Conservation (phyloP, 2,329 filamentous ascomycete genomes). For the Capronia coronata region DNA sequence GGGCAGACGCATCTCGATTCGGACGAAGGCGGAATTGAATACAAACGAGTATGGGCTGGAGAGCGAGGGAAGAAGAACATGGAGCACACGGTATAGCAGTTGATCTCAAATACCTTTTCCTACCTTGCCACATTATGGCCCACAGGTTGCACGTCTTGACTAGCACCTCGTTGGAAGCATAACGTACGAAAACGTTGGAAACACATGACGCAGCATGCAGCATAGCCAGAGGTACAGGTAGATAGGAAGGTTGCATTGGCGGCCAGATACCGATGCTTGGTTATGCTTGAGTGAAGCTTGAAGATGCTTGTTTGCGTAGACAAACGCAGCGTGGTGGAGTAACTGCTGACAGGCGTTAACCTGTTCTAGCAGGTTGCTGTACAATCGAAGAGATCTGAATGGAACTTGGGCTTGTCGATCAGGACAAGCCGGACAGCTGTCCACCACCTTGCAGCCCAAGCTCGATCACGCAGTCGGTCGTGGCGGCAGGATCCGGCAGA, state of each 20-base stretch:
- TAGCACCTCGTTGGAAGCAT: neutral
- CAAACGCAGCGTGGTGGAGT: slow-evolving; percentile 2
- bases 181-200: neutral
- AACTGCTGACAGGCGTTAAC: slow-evolving; percentile 11
- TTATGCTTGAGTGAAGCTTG: slow-evolving; percentile 12
- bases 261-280: neutral
- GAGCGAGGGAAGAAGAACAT: neutral
- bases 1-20: slow-evolving; percentile 10
- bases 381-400: neutral
- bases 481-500: neutral
- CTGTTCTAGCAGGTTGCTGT: slow-evolving; percentile 15
- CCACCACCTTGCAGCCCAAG: neutral
- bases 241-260: slow-evolving; percentile 25
- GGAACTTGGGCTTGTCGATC: neutral
- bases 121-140: neutral
- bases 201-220: slow-evolving; percentile 11
- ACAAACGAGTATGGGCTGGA: neutral
- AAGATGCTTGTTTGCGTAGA: slow-evolving; percentile 10
- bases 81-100: neutral
- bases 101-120: neutral
- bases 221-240: neutral
- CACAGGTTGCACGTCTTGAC: neutral
- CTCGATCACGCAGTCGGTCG: neutral
- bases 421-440: neutral
- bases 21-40: neutral